Percentiles rank a stretch among this genome's conserved stretches.
phyloP scores from a whole-genome alignment of 2,329 filamentous ascomycete genomes.

The Trichophyton schoenleinii region DNA sequence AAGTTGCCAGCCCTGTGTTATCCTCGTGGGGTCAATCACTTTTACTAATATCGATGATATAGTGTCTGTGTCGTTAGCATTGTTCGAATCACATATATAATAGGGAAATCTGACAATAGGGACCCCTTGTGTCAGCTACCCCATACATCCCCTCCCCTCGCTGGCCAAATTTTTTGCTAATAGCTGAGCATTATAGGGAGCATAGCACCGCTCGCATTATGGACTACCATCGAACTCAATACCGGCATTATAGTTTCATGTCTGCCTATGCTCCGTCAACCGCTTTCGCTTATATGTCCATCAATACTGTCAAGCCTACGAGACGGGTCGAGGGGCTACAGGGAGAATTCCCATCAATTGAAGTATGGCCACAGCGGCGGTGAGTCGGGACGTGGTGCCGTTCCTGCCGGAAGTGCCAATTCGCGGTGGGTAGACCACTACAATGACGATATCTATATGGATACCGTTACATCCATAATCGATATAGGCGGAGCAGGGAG shows the following conservation, averaged over 20 bases:
- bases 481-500: not conserved
- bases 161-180: not conserved
- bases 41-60: slow-evolving; percentile 8
- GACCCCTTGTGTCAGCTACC: not conserved
- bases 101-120: not conserved
- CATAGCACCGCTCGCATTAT: slow-evolving; percentile 13
- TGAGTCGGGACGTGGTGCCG: not conserved
- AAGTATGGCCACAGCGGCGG: not conserved
- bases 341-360: not conserved
- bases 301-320: slow-evolving; percentile 1
- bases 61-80: slow-evolving; percentile 31
- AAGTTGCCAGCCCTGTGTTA: slow-evolving; percentile 1
- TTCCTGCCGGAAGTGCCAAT: not conserved
- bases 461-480: not conserved
- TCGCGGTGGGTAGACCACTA: not conserved
- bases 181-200: not conserved
- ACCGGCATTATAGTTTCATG: slow-evolving; percentile 28
- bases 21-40: not conserved
- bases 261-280: slow-evolving; percentile 18
- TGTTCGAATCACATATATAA: slow-evolving; percentile 23
- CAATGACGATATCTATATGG: not conserved
- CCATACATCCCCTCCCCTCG: not conserved
- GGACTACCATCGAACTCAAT: slow-evolving; percentile 25
- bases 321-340: not conserved
- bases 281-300: slow-evolving; percentile 8